Percentiles rank a stretch among this genome's conserved stretches.
Conservation (phyloP, 352 stramenopile genomes). For the Phytophthora cajani region DNA sequence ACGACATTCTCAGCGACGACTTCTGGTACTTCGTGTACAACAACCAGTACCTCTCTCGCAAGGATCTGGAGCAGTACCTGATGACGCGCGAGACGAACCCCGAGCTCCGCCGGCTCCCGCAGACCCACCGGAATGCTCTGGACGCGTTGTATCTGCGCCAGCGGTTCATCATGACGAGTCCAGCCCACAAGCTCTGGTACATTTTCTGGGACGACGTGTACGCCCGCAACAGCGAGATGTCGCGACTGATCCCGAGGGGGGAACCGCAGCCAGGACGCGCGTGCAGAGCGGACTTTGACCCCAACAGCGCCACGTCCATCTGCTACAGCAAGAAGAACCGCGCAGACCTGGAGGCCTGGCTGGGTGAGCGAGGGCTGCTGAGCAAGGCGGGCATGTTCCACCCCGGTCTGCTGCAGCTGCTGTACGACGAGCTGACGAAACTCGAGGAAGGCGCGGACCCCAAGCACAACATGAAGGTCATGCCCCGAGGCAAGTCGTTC, state of each 20-base stretch:
- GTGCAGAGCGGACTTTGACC: conserved; percentile 21
- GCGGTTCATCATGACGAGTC: conserved; percentile 40
- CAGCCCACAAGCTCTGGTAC: conserved; percentile 44
- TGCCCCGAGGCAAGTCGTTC: conserved; percentile 17
- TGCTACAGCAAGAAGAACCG: conserved; percentile 22
- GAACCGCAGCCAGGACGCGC: conserved; percentile 11
- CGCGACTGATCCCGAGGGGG: conserved; percentile 13
- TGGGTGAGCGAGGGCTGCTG: conserved; percentile 11
- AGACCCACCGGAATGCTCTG: conserved; percentile 8
- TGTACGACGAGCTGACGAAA: conserved; percentile 24
- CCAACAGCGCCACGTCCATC: conserved; percentile 22
- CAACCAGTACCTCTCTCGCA: conserved; percentile 30
- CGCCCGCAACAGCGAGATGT: conserved; percentile 44
- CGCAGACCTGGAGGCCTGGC: conserved; percentile 13
- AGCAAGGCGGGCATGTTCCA: conserved; percentile 21
- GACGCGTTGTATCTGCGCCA: conserved; percentile 25
- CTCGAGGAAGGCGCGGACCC: conserved; percentile 15
- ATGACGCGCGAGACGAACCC: conserved; percentile 15
- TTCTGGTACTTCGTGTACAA: conserved; percentile 63
- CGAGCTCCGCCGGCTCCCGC: conserved; percentile 7
- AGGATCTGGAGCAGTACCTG: conserved; percentile 32
- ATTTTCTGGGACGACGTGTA: conserved; percentile 61
- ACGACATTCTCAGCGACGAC: conserved; percentile 40
- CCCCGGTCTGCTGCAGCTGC: conserved; percentile 15
- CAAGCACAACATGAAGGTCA: conserved; percentile 14